phyloP scores from a whole-genome alignment of 2,329 filamentous ascomycete species.

The Fusarium pseudoanthophilum region DNA sequence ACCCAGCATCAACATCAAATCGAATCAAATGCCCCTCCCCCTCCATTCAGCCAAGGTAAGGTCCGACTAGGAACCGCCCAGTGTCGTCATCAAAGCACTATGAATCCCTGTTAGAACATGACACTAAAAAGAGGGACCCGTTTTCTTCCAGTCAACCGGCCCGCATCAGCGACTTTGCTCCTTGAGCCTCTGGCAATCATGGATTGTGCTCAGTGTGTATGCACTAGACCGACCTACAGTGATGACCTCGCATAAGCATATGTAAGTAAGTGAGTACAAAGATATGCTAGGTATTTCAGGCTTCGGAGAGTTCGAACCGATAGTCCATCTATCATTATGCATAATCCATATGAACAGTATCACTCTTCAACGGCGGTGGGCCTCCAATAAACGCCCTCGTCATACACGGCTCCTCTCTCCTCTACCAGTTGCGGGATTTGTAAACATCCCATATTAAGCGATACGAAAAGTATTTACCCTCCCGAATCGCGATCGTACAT shows the following conservation, averaged over 20 bases:
- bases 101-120: conserved; percentile 7
- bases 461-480: background rate
- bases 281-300: background rate
- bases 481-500: background rate
- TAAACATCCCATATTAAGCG: conserved; percentile 13
- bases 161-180: conserved; percentile 31
- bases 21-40: conserved; percentile 37
- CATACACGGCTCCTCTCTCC: conserved; percentile 10
- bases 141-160: conserved; percentile 35
- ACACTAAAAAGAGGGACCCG: conserved; percentile 23
- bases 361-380: conserved; percentile 11
- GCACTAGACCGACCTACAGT: conserved; percentile 1
- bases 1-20: conserved; percentile 10
- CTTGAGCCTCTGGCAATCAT: conserved; percentile 23
- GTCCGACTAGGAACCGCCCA: conserved; percentile 22
- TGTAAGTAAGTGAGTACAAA: background rate
- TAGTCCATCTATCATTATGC: conserved; percentile 11
- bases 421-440: conserved; percentile 34
- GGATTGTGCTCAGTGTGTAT: conserved; percentile 1
- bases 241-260: conserved; percentile 4
- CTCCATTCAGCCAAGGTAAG: conserved; percentile 33
- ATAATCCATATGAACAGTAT: conserved; percentile 3
- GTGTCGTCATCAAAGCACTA: conserved; percentile 42
- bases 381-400: conserved; percentile 8
- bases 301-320: conserved; percentile 31